Evolutionary conservation across 1,139 yeast genomes (phyloP).

Genomic region (Hemisphaericaspora xylofermentans): DNA sequence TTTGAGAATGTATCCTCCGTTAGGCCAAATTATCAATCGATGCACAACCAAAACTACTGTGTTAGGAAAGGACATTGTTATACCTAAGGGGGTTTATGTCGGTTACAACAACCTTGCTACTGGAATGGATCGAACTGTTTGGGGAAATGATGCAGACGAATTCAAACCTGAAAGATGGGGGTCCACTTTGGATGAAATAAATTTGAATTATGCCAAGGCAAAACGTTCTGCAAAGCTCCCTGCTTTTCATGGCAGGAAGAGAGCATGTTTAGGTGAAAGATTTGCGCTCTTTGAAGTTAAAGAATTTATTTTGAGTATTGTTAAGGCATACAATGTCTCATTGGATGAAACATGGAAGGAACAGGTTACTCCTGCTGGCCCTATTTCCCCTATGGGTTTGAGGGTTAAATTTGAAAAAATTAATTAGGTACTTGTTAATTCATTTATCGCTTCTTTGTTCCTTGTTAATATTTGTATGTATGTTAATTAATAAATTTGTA

Average conservation of each 20-base stretch:
- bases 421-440: background rate
- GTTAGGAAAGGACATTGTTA: slow-evolving; percentile 41
- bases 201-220: slow-evolving; percentile 37
- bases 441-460: background rate
- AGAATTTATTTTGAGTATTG: slow-evolving; percentile 34
- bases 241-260: slow-evolving; percentile 59
- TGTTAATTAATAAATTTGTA: background rate
- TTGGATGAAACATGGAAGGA: slow-evolving; percentile 51
- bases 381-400: slow-evolving; percentile 23
- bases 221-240: slow-evolving; percentile 48
- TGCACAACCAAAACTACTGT: slow-evolving; percentile 35
- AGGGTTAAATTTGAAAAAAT: slow-evolving; percentile 15
- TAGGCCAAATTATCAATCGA: slow-evolving; percentile 58
- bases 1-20: slow-evolving; percentile 54
- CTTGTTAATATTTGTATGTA: too few relatives aligned
- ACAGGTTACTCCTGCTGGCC: slow-evolving; percentile 47
- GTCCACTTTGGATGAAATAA: slow-evolving; percentile 29
- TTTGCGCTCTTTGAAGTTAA: slow-evolving; percentile 52
- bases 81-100: slow-evolving; percentile 56
- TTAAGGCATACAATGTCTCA: slow-evolving; percentile 33
- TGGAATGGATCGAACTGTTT: slow-evolving; percentile 47
- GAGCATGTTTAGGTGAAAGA: slow-evolving; percentile 65
- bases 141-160: slow-evolving; percentile 50
- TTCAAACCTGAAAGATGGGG: slow-evolving; percentile 66
- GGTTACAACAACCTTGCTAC: slow-evolving; percentile 60